These are phyloP conservation scores for Ruellia speciosa DNA, from an alignment of 305 asterid species.

Conservation along the genomic window DNA sequence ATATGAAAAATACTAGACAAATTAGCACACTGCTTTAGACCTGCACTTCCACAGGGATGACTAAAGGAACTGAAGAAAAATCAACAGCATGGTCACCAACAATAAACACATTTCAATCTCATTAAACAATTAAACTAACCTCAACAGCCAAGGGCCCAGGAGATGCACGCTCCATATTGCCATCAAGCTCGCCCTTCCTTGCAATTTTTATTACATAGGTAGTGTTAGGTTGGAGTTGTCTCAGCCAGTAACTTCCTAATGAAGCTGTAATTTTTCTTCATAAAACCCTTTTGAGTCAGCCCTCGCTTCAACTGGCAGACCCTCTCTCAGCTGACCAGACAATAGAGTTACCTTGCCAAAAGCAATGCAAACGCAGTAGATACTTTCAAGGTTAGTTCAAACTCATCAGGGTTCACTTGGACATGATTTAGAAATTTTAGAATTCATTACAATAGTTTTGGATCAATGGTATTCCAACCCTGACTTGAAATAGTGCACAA, in stretches of 20 bases:
- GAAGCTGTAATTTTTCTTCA: conserved; percentile 79
- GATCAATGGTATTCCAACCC: conserved; percentile 6
- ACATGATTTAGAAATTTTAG: conserved; percentile 8
- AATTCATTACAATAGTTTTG: conserved; percentile 9
- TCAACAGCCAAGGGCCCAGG: conserved; percentile 54
- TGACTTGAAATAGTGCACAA: conserved; percentile 11
- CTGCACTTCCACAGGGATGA: too few species aligned
- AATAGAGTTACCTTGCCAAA: conserved; percentile 71
- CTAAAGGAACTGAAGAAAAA: too few species aligned
- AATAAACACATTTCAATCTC: neutral
- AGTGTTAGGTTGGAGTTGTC: conserved; percentile 85
- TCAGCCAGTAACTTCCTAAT: conserved; percentile 72
- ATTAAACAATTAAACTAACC: conserved; percentile 40
- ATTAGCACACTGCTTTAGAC: too few species aligned
- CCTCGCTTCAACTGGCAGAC: conserved; percentile 80
- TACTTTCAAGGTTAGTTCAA: conserved; percentile 22
- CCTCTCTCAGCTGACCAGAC: conserved; percentile 89
- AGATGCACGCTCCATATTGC: conserved; percentile 75
- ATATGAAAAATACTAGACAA: too few species aligned
- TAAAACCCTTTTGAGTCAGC: conserved; percentile 82
- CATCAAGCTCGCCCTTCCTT: conserved; percentile 49
- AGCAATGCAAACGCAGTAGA: conserved; percentile 49
- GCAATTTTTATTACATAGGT: conserved; percentile 64
- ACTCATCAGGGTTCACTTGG: conserved; percentile 9
- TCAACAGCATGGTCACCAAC: neutral